Percentiles rank a stretch among this genome's conserved stretches.
Evolutionary conservation across 1,284 basidiomycete genomes (phyloP).

Genomic region (Earliella scabrosa): DNA sequence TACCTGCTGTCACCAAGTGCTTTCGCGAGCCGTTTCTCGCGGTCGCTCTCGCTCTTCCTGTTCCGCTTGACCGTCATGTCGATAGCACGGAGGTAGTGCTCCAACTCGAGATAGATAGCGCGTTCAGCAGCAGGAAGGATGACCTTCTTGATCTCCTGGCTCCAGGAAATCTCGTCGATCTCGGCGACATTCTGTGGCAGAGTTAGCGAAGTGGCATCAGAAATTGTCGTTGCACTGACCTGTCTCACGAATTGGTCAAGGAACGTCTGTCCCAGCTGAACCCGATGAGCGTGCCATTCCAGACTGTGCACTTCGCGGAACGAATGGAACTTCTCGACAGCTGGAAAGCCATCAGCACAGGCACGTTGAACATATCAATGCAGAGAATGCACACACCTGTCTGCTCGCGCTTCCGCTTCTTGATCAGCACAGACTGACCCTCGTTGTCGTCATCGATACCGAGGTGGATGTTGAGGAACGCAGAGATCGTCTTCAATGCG

Average conservation of each 20-base stretch:
- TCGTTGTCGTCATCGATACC: constrained; percentile 91
- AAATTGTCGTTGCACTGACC: constrained; percentile 44
- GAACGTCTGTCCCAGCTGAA: constrained; percentile 85
- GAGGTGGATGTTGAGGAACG: constrained; percentile 85
- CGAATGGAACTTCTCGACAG: constrained; percentile 93
- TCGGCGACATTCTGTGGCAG: constrained; percentile 85
- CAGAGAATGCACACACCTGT: constrained; percentile 78
- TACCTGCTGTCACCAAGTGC: constrained; percentile 89
- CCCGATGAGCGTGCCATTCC: constrained; percentile 91
- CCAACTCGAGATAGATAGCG: constrained; percentile 95
- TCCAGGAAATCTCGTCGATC: constrained; percentile 92
- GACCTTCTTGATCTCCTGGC: constrained; percentile 69
- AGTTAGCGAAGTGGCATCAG: background rate
- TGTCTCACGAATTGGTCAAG: constrained; percentile 85
- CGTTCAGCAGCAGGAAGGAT: constrained; percentile 90
- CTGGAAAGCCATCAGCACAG: too few relatives aligned
- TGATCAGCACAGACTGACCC: constrained; percentile 72
- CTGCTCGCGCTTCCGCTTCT: constrained; percentile 82
- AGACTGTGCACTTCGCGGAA: constrained; percentile 93
- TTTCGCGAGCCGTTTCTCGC: constrained; percentile 86
- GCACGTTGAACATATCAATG: too few relatives aligned
- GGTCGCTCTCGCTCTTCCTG: constrained; percentile 89
- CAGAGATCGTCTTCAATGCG: constrained; percentile 89
- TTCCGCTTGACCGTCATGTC: constrained; percentile 88
- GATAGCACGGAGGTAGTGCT: constrained; percentile 88